Conservation (phyloP, 192 early-diverging fungal species). For the Geranomyces variabilis region DNA sequence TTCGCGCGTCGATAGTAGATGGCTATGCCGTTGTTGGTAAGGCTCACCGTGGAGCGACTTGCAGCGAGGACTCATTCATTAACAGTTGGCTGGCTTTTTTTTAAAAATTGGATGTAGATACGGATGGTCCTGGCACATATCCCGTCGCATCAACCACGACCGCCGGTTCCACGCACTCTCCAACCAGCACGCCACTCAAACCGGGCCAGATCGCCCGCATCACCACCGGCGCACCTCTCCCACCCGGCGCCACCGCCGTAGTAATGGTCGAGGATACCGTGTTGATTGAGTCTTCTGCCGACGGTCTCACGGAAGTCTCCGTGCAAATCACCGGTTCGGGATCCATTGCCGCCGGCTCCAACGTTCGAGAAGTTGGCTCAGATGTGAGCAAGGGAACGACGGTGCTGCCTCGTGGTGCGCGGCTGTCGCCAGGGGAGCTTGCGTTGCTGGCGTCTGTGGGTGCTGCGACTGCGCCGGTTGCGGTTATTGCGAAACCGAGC, state of each 20-base stretch:
- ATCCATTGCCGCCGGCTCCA: conserved; percentile 46
- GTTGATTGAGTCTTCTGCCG: conserved; percentile 58
- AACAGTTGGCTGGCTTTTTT: not conserved
- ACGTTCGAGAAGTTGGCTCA: conserved; percentile 81
- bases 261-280: conserved; percentile 95
- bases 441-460: conserved; percentile 84
- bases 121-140: conserved; percentile 81
- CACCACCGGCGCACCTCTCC: conserved; percentile 87
- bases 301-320: conserved; percentile 61
- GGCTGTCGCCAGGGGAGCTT: conserved; percentile 73
- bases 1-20: conserved; percentile 87
- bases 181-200: conserved; percentile 38
- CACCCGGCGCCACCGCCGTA: conserved; percentile 82
- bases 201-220: conserved; percentile 68
- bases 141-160: conserved; percentile 63
- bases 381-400: conserved; percentile 69
- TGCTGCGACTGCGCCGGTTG: conserved; percentile 46
- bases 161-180: conserved; percentile 51
- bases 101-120: conserved; percentile 31
- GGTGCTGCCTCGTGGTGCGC: conserved; percentile 60
- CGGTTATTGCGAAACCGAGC: conserved; percentile 45
- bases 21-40: conserved; percentile 89
- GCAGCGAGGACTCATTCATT: too few species aligned
- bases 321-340: conserved; percentile 52
- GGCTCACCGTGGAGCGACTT: too few species aligned